Conservation (phyloP, 228 moss, liverwort and hornwort genomes). For the Sphagnum magellanicum region DNA sequence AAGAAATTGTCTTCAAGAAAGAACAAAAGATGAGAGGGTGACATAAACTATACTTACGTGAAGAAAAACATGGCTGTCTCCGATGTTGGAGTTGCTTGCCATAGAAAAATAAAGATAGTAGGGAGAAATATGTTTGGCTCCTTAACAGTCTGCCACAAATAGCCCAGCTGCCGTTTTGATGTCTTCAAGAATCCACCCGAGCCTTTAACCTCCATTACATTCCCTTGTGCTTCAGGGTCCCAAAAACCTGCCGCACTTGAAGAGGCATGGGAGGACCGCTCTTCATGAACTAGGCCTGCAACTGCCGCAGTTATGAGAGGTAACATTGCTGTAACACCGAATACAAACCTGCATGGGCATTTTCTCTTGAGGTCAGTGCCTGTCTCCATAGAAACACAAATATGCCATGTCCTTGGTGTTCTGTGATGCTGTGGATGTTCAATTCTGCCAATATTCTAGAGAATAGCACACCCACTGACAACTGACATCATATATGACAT, state of each 20-base stretch:
- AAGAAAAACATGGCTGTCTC: slow-evolving; percentile 99
- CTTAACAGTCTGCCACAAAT: slow-evolving; percentile 83
- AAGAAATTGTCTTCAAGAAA: no score
- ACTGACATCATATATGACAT: no score
- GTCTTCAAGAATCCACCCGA: slow-evolving; percentile 39
- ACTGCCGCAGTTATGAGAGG: slow-evolving; percentile 87
- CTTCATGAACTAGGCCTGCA: slow-evolving; percentile 79
- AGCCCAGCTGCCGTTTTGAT: slow-evolving; percentile 65
- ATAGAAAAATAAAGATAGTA: slow-evolving; percentile 88
- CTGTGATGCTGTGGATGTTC: no score
- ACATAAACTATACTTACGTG: slow-evolving; percentile 40
- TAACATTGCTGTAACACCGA: slow-evolving; percentile 84
- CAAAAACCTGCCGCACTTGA: not conserved
- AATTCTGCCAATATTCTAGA: no score
- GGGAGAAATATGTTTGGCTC: slow-evolving; percentile 92
- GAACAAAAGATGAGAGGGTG: no score
- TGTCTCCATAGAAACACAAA: no score
- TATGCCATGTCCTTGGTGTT: no score
- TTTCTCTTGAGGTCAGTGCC: not conserved
- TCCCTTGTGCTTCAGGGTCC: slow-evolving; percentile 5
- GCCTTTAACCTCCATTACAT: slow-evolving; percentile 15
- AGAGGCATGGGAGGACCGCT: slow-evolving; percentile 18
- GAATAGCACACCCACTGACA: no score
- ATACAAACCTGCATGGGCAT: slow-evolving; percentile 65
- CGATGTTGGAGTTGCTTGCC: slow-evolving; percentile 97